Base-by-base conservation (phyloP, 345 rosid genomes). In the Hevea brasiliensis region DNA sequence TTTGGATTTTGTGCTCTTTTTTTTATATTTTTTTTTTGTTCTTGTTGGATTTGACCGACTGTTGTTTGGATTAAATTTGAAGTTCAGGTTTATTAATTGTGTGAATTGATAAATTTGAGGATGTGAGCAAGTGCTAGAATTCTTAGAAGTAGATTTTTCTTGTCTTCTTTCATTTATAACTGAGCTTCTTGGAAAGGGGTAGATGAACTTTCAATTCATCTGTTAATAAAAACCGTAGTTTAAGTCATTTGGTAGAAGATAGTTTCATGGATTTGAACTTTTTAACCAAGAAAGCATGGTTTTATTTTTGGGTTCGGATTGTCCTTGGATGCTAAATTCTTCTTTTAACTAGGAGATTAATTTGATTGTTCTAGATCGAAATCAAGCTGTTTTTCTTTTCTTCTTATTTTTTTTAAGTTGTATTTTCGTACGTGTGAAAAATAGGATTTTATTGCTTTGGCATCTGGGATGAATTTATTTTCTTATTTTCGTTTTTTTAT, bases 381-480 rank as follows among this genome's bases (percentile, higher is more conserved):
- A 26, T 47, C 21, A 61, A 24, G 26, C 41, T 15, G 8, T 42
- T 42, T 32, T n/a, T 45, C 27, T 21, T 71, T 9, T 35, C 45
- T 6, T 60, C 2, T 23, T 9, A 29, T 8, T 35, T 68, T 68
- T 3, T n/a, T n/a, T n/a, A n/a, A n/a, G n/a, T n/a, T n/a, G n/a
- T n/a, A n/a, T n/a, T n/a, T n/a, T n/a, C n/a, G n/a, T n/a, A n/a
- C n/a, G 13, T 40, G 35, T 7, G 61, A n/a, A 10, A 7, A 47
- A 45, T 4, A 18, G 37, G 47, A 45, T 58, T 45, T 67, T 74
- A 6, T 32, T 35, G 50, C 4, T 58, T n/a, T 24, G 37, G 72
- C 70, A 67, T 59, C 72, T 58, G 48, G 45, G 45, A n/a, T 50
- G 17, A 65, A 17, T 17, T 64, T 56, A n/a, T 11, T 54, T 11